Conservation (phyloP, 2,329 filamentous ascomycete genomes). For the Curvularia eragrostidis region DNA sequence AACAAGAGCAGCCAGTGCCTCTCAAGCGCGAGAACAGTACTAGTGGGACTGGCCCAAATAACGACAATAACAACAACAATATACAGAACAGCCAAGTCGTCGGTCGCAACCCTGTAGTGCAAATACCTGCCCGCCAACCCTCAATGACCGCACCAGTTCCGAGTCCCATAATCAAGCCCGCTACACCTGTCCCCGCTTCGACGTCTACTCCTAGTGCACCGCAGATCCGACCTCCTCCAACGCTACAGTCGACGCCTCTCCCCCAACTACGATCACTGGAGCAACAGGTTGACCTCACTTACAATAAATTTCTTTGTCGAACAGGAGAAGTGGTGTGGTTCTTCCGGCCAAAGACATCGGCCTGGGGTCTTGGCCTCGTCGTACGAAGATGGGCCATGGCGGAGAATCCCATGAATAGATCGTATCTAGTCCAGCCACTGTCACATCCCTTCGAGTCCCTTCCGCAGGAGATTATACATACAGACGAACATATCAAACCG, state of each 20-base stretch:
- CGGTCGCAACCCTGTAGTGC: conserved; percentile 32
- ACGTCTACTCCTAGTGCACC: conserved; percentile 18
- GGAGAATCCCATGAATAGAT: conserved; percentile 34
- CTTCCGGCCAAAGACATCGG: conserved; percentile 52
- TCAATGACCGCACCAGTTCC: conserved; percentile 29
- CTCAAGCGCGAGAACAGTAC: conserved; percentile 41
- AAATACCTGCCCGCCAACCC: conserved; percentile 34
- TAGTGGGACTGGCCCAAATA: conserved; percentile 6
- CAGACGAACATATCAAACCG: conserved; percentile 57
- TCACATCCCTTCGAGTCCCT: conserved; percentile 55
- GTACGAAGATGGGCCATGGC: conserved; percentile 53
- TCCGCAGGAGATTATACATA: conserved; percentile 52
- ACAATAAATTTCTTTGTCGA: conserved; percentile 59
- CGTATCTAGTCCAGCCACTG: conserved; percentile 58
- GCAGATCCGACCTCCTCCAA: conserved; percentile 32
- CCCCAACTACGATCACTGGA: conserved; percentile 53
- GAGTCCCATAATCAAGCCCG: conserved; percentile 33
- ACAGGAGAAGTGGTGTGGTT: conserved; percentile 66
- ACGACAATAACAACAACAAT: neutral
- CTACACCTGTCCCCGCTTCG: conserved; percentile 11
- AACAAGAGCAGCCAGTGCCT: conserved; percentile 24
- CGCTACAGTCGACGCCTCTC: conserved; percentile 47
- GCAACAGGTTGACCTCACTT: conserved; percentile 58
- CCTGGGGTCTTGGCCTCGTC: conserved; percentile 63
- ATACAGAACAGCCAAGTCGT: conserved; percentile 1